Evolutionary conservation across 768 basidiomycete species (phyloP).

Genomic region (Amanita jacksonii): DNA sequence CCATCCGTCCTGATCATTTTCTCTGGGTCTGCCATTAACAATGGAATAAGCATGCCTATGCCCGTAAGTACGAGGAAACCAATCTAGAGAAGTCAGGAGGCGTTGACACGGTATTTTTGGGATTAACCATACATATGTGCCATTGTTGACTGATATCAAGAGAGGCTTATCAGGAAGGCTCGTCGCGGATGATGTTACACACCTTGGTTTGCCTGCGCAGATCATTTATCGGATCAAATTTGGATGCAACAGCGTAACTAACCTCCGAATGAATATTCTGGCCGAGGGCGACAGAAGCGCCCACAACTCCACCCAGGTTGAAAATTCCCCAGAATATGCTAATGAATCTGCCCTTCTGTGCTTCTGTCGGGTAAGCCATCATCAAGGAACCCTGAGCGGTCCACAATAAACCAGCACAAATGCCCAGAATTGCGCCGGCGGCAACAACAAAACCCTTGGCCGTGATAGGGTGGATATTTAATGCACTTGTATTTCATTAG

Average conservation of each 20-base stretch:
- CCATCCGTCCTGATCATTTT: constrained; percentile 72
- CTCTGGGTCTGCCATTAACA: constrained; percentile 62
- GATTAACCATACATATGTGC: constrained; percentile 55
- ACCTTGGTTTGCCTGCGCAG: constrained; percentile 7
- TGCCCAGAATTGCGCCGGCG: constrained; percentile 63
- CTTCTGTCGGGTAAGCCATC: constrained; percentile 75
- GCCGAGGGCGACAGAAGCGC: constrained; percentile 65
- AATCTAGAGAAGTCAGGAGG: constrained; percentile 35
- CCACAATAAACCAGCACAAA: constrained; percentile 69
- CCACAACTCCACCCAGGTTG: constrained; percentile 74
- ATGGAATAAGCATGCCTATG: constrained; percentile 56
- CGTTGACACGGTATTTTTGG: neutral
- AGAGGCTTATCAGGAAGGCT: neutral
- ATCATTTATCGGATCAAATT: neutral
- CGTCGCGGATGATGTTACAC: neutral
- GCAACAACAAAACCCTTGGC: constrained; percentile 58
- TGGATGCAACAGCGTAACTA: neutral
- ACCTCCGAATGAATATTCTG: constrained; percentile 53
- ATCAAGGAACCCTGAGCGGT: constrained; percentile 81
- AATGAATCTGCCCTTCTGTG: constrained; percentile 69
- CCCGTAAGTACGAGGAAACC: constrained; percentile 65
- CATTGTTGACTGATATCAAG: constrained; percentile 43
- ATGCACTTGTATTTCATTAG: constrained; percentile 30
- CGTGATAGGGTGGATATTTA: constrained; percentile 55
- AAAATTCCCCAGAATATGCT: constrained; percentile 81